These are phyloP conservation scores for Penicillium pancosmium DNA, from an alignment of 495 filamentous ascomycete species.

Conservation along the genomic window DNA sequence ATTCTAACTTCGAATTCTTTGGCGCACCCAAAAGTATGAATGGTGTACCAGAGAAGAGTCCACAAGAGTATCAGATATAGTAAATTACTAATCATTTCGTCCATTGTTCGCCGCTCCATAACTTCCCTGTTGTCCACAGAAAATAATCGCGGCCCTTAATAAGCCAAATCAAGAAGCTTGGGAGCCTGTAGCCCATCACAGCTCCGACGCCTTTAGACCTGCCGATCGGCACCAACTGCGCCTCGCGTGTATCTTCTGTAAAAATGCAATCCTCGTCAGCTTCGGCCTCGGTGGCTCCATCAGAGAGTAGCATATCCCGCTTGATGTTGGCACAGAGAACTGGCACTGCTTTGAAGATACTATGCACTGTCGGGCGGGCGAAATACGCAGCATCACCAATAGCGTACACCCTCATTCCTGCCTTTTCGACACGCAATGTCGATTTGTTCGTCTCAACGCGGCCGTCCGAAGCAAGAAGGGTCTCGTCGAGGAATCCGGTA, in stretches of 20 bases:
- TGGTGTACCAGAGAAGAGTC: too few relatives aligned
- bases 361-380: slow-evolving; percentile 37
- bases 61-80: too few relatives aligned
- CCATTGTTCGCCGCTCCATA: slow-evolving; percentile 58
- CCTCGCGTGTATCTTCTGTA: slow-evolving; percentile 46
- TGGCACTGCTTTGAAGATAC: slow-evolving; percentile 43
- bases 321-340: slow-evolving; percentile 48
- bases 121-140: slow-evolving; percentile 47
- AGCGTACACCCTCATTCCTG: slow-evolving; percentile 51
- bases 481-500: slow-evolving; percentile 39
- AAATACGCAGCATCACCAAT: slow-evolving; percentile 44
- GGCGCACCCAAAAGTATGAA: too few relatives aligned
- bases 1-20: too few relatives aligned
- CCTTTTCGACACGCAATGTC: slow-evolving; percentile 51
- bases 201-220: slow-evolving; percentile 57
- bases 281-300: slow-evolving; percentile 5
- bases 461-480: slow-evolving; percentile 36
- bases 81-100: slow-evolving; percentile 31
- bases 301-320: slow-evolving; percentile 35
- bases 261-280: slow-evolving; percentile 24
- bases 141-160: slow-evolving; percentile 67
- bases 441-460: slow-evolving; percentile 44
- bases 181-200: slow-evolving; percentile 53
- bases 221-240: slow-evolving; percentile 59
- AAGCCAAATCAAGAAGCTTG: slow-evolving; percentile 58